phyloP scores from a whole-genome alignment of 2,329 filamentous ascomycete species.

The Iodosphaeria phyllophila region DNA sequence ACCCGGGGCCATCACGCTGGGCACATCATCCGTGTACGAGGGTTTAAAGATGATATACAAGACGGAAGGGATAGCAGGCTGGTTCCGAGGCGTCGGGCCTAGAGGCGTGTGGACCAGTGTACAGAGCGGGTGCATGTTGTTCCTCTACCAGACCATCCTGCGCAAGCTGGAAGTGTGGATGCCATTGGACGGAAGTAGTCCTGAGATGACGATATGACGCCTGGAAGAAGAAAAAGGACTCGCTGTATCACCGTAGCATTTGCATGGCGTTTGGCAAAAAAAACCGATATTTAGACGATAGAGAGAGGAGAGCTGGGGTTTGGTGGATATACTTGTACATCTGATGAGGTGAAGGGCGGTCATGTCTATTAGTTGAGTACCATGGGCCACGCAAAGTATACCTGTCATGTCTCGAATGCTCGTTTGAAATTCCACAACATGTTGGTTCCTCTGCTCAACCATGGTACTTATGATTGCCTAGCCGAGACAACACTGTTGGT shows the following conservation, averaged over 20 bases:
- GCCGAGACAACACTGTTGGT: too few relatives aligned
- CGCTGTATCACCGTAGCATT: constrained; percentile 8
- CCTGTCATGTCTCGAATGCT: too few relatives aligned
- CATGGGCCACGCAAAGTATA: too few relatives aligned
- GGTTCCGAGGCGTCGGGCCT: constrained; percentile 89
- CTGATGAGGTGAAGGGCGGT: too few relatives aligned
- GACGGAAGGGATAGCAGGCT: constrained; percentile 72
- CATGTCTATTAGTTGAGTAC: too few relatives aligned
- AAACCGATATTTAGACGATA: constrained; percentile 2
- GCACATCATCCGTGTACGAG: constrained; percentile 76
- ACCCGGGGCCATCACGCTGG: constrained; percentile 60
- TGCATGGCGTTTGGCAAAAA: constrained; percentile 12
- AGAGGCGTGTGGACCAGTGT: constrained; percentile 93
- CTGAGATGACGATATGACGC: constrained; percentile 11
- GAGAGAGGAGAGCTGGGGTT: too few relatives aligned
- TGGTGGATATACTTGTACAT: too few relatives aligned
- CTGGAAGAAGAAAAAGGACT: constrained; percentile 2
- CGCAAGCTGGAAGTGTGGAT: constrained; percentile 47
- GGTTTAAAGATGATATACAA: constrained; percentile 77
- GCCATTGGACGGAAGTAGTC: constrained; percentile 15
- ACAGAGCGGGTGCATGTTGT: constrained; percentile 91
- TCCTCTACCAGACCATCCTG: constrained; percentile 79
- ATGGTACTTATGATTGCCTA: too few relatives aligned
- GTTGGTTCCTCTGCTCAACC: too few relatives aligned
- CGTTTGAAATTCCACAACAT: too few relatives aligned